phyloP scores from a whole-genome alignment of 805 yeast species.

The Candida awuae region DNA sequence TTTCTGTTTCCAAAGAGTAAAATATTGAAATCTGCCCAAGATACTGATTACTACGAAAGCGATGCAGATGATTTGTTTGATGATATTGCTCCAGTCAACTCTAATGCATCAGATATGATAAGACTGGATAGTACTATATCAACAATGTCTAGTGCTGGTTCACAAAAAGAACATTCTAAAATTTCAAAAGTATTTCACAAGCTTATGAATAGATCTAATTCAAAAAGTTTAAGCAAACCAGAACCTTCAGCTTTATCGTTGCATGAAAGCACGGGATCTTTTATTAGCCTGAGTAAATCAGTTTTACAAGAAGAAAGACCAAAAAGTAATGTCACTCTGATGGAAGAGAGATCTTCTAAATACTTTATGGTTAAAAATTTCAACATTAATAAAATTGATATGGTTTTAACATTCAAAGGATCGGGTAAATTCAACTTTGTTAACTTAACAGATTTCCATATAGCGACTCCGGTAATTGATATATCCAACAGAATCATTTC shows the following conservation, averaged over 20 bases:
- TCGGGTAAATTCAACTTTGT: conserved; percentile 59
- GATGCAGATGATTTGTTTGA: conserved; percentile 7
- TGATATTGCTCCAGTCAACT: conserved; percentile 1
- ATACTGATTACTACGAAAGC: conserved; percentile 1
- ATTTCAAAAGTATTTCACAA: conserved; percentile 7
- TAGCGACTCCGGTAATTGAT: conserved; percentile 55
- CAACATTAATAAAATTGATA: conserved; percentile 19
- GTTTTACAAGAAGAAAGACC: too few species aligned
- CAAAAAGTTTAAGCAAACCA: too few species aligned
- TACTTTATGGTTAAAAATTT: conserved; percentile 34
- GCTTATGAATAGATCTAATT: too few species aligned
- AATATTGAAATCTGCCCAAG: conserved; percentile 2
- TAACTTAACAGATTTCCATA: conserved; percentile 64
- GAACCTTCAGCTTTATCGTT: too few species aligned
- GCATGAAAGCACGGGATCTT: too few species aligned
- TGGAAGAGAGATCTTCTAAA: conserved; percentile 36
- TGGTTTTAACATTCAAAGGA: conserved; percentile 74
- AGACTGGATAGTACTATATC: too few species aligned
- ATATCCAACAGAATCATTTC: conserved; percentile 65
- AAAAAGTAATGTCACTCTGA: conserved; percentile 26
- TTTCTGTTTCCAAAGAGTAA: conserved; percentile 23
- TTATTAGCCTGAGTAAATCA: too few species aligned
- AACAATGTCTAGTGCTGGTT: too few species aligned
- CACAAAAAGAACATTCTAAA: conserved; percentile 5
- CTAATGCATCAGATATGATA: conserved; percentile 4